A percentile compares a stretch with the other conserved stretches of the same genome.
phyloP scores from a whole-genome alignment of 208 protist genomes.

The Angomonas ambiguus region DNA sequence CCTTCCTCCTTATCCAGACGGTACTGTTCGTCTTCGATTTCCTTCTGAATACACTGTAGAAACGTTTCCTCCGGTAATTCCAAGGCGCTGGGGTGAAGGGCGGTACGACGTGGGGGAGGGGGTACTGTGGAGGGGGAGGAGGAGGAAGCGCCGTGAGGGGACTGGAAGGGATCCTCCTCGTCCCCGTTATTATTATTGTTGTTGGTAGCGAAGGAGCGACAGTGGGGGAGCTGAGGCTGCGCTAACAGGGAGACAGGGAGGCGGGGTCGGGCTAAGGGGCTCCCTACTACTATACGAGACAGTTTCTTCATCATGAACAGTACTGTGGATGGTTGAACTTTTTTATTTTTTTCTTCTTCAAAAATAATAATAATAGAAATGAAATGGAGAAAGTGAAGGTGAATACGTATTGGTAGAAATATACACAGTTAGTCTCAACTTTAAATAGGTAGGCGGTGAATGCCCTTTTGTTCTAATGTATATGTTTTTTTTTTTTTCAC shows the following conservation, averaged over 20 bases:
- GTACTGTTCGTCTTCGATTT: slow-evolving; percentile 79
- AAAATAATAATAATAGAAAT: slow-evolving; percentile 5
- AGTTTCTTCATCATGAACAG: background rate
- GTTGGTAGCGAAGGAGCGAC: too few relatives aligned
- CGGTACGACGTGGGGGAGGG: slow-evolving; percentile 31
- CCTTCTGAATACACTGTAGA: slow-evolving; percentile 83
- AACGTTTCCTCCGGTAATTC: slow-evolving; percentile 60
- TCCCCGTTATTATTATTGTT: slow-evolving; percentile 7
- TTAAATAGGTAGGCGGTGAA: too few relatives aligned
- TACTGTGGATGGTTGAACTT: background rate
- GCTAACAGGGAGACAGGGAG: background rate
- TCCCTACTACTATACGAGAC: too few relatives aligned
- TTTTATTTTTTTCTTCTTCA: background rate
- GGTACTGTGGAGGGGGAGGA: too few relatives aligned
- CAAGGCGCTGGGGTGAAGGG: slow-evolving; percentile 43
- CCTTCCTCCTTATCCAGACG: slow-evolving; percentile 76
- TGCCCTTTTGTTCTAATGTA: too few relatives aligned
- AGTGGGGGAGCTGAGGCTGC: too few relatives aligned
- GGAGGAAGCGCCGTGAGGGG: background rate
- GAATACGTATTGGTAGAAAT: too few relatives aligned
- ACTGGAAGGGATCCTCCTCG: background rate
- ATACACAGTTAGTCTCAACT: too few relatives aligned
- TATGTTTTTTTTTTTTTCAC: slow-evolving; percentile 7
- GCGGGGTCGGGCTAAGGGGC: background rate
- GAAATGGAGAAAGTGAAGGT: too few relatives aligned